Evolutionary conservation across 1,284 basidiomycete species (phyloP).

Genomic region (Cutaneotrichosporon cyanovorans): DNA sequence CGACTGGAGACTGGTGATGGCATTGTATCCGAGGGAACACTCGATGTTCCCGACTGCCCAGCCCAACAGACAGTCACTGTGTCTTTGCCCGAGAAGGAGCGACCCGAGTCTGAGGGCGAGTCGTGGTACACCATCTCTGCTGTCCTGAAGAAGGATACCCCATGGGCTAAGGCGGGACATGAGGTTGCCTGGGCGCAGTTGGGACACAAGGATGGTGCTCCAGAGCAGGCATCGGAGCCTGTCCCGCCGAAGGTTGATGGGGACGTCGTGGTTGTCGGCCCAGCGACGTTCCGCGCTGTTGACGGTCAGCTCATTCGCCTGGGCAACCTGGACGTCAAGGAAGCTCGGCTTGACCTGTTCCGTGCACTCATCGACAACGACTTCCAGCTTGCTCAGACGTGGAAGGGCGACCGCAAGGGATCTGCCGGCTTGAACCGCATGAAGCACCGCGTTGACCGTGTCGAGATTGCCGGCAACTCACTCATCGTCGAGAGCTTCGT

Average conservation of each 20-base stretch:
- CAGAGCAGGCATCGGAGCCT: background rate
- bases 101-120: background rate
- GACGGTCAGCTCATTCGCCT: constrained; percentile 13
- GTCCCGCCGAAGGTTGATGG: background rate
- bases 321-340: constrained; percentile 1
- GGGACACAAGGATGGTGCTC: no score
- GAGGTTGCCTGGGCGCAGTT: constrained; percentile 20
- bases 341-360: constrained; percentile 16
- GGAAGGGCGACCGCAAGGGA: background rate
- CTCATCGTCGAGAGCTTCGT: constrained; percentile 15
- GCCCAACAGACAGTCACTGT: background rate
- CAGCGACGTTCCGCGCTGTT: constrained; percentile 8
- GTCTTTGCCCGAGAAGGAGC: constrained; percentile 3
- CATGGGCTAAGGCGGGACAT: constrained; percentile 18
- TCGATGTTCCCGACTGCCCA: constrained; percentile 3
- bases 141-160: background rate
- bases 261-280: constrained; percentile 8
- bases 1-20: constrained; percentile 10
- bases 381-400: background rate
- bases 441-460: constrained; percentile 12
- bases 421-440: constrained; percentile 18
- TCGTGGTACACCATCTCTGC: constrained; percentile 8
- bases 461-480: constrained; percentile 2
- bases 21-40: constrained; percentile 4
- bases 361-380: constrained; percentile 25